Conservation (phyloP, 805 yeast genomes). For the Pichia californica region DNA sequence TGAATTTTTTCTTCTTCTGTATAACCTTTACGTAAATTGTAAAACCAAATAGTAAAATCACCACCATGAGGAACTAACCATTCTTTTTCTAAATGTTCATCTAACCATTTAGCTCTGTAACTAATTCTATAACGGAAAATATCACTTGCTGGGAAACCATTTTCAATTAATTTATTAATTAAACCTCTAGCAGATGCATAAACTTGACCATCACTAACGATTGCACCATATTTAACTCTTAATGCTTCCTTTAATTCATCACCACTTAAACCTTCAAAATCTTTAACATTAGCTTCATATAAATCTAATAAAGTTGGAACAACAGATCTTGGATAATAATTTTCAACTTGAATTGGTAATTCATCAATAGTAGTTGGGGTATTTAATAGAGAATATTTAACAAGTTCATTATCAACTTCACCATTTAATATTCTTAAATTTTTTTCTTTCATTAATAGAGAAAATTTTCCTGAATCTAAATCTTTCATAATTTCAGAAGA, state of each 20-base stretch:
- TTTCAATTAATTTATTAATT: slow-evolving; percentile 23
- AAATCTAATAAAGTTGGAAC: slow-evolving; percentile 17
- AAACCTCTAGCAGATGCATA: slow-evolving; percentile 33
- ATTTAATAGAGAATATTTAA: slow-evolving; percentile 5
- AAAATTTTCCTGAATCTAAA: slow-evolving; percentile 21
- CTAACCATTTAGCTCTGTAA: slow-evolving; percentile 21
- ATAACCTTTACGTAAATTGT: slow-evolving; percentile 22
- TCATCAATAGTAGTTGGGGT: slow-evolving; percentile 16
- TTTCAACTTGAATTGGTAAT: slow-evolving; percentile 27
- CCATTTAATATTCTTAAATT: slow-evolving; percentile 9
- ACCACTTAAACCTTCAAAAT: slow-evolving; percentile 11
- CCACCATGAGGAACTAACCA: slow-evolving; percentile 32
- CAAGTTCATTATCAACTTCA: slow-evolving; percentile 11
- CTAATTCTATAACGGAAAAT: slow-evolving; percentile 28
- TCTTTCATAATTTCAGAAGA: slow-evolving; percentile 27
- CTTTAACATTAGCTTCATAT: slow-evolving; percentile 10
- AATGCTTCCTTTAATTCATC: slow-evolving; percentile 14
- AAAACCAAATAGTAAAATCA: slow-evolving; percentile 33
- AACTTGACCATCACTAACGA: slow-evolving; percentile 34
- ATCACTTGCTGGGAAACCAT: slow-evolving; percentile 23
- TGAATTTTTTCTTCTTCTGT: slow-evolving; percentile 22
- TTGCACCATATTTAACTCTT: slow-evolving; percentile 28
- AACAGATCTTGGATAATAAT: slow-evolving; percentile 31
- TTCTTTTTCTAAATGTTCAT: slow-evolving; percentile 17
- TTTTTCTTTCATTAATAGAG: slow-evolving; percentile 2